Base-by-base conservation (phyloP, 2,329 filamentous ascomycete species). In the Aureobasidium vineae region DNA sequence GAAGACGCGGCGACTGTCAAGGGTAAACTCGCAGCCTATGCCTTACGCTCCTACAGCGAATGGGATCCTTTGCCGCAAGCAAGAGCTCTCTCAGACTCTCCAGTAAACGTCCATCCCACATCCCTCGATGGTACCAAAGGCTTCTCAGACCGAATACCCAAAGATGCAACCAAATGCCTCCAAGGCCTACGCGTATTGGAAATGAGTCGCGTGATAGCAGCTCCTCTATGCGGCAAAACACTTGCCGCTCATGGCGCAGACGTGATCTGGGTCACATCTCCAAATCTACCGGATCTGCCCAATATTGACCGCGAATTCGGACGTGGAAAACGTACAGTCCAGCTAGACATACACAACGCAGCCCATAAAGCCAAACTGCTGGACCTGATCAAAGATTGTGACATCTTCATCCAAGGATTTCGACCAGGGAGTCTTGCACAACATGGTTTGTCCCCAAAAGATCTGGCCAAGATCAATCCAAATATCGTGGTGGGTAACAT, bases 401-500 rank as follows among this genome's bases (percentile, higher is more conserved):
- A 82, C 45, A 79, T 82, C 2, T 79, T 82, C 66, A 70, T 56
- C 6, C 52, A 56, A 40, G 52, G 52, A 21, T 56, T n/a, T 26
- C 52, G 52, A 40, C 52, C 52, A 15, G 52, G 52, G 0, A 56
- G 52, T 26, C 52, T 56, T n/a, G 52, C 52, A 10, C 10, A 10
- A 10, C 2, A 56, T 21, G 33, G 31, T 19, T 6, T 56, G 4
- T 56, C 52, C 1, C 6, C 33, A 1, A 36, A 56, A 11, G 36
- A 56, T 8, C 36, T 56, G n/a, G 52, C 26, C n/a, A 56, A 40
- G 3, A 8, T 26, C 33, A 56, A 56, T 16, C 52, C 52, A 2
- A 26, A 10, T 26, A 56, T 56, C 13, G 21, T 56, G n/a, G 10
- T 56, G 3, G 52, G 33, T 5, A 56, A 56, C 21, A 56, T 56